Base-by-base conservation (phyloP, 1,284 basidiomycete genomes). In the Austropuccinia psidii region DNA sequence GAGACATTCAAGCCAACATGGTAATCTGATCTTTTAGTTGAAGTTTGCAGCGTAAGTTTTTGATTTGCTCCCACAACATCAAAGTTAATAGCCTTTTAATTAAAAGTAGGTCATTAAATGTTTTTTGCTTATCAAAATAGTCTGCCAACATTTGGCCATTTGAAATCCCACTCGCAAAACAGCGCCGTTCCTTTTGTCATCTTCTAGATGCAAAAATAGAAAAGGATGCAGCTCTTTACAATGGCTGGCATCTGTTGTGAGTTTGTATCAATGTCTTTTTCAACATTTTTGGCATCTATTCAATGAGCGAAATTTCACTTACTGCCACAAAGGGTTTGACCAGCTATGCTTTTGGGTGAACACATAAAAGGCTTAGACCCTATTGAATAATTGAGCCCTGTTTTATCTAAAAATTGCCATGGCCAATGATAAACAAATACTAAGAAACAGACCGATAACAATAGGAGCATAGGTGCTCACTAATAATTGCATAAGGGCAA, bases 31-130 rank as follows among this genome's bases (percentile, higher is more conserved):
- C 86, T 83, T 77, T 85, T 89, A 43, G 84, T 84, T 57, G 86
- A 83, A 2, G 89, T 88, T 2, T 88, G 85, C 76, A 94, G 86
- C 54, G 89, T 86, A 66, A 98, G 84, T 76, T 90, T 89, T 69
- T 88, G 90, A 78, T 98, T 93, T 8, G 94, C 93, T 0, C 90
- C 86, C 31, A 94, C 89, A 1, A 94, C 92, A 79, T 99, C 95
- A 73, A 97, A 85, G 74, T 90, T 89, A 74, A 95, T 83, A n/a
- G 87, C 84, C 88, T 90, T 72, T 31, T 69, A 21, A 33, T 45
- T 21, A 21, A 31, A 27, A 52, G 1, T n/a, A n/a, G n/a, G n/a
- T 41, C 52, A 27, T 52, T 21, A n/a, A 33, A 33, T 17, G 17
- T 17, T 19, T 6, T 21, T 17, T 31, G 9, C 1, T 21, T 24